Evolutionary conservation across 75 land plant genomes (phyloP).

Genomic region (Sequoia sempervirens): DNA sequence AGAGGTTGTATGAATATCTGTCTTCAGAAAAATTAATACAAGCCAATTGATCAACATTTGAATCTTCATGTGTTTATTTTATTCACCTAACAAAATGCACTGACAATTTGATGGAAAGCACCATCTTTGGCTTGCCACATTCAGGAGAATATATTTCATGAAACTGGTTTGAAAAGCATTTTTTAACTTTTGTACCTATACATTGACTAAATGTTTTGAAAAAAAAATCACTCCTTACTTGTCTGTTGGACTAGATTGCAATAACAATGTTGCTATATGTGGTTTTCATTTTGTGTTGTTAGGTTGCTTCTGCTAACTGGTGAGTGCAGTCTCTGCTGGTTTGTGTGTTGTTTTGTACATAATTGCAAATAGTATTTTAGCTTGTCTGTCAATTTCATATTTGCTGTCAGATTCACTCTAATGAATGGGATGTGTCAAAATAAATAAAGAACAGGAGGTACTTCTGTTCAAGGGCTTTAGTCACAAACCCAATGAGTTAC

Average conservation of each 20-base stretch:
- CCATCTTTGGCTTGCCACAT: not conserved
- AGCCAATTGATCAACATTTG: not conserved
- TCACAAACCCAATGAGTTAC: not conserved
- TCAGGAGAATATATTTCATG: not conserved
- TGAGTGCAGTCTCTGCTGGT: not conserved
- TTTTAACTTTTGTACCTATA: no score
- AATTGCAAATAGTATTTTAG: not conserved
- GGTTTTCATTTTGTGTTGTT: not conserved
- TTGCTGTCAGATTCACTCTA: not conserved
- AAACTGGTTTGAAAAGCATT: no score
- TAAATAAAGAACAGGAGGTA: not conserved
- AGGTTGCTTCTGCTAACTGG: not conserved
- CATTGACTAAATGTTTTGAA: no score
- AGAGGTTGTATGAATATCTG: not conserved
- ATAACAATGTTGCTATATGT: not conserved
- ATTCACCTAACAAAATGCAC: not conserved
- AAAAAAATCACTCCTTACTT: not conserved
- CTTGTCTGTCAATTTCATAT: not conserved
- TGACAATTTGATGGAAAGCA: not conserved
- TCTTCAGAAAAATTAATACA: not conserved
- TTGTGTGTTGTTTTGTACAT: not conserved
- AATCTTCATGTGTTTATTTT: not conserved
- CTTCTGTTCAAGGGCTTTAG: not conserved
- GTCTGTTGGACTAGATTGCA: not conserved
- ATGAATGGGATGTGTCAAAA: not conserved